Base-by-base conservation (phyloP, 176 grass and related monocot species). In the Zea luxurians region DNA sequence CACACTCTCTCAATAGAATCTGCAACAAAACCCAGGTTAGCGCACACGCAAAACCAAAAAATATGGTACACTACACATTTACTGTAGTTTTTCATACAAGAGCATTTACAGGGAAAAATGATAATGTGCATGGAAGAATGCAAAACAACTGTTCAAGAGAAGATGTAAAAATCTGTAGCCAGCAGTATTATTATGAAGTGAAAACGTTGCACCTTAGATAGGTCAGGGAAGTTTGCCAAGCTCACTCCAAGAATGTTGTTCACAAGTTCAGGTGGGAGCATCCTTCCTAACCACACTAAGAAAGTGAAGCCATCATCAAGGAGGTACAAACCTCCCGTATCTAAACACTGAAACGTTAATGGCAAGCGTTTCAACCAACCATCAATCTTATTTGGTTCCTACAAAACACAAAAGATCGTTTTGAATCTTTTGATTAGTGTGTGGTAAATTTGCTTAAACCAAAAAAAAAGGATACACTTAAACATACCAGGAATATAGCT, bases 281-380 rank as follows among this genome's bases (percentile, higher is more conserved):
- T 99, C 73, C 96, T 96, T 58, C 92, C 96, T 53, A 99, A 92
- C 96, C 92, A 99, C 53, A 96, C 62, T 84, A 91, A 64, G 67
- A 99, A 93, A 64, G 53, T 89, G 76, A 99, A 91, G 7, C 96
- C 96, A 70, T 99, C 89, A 64, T 93, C 89, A 84, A 92, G 89
- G 67, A 99, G 84, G 64, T 99, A 99, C 15, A 99, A 48, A 47
- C 92, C 96, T 82, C 84, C 89, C 58, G 88, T 85, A 80, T 99
- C 90, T 74, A 99, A 76, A 63, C 88, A 96, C 61, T 91, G 92
- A 16, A 85, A 45, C 34, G 89, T 92, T 58, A 98, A 75, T 74
- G 87, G 84, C 74, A 89, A 79, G 20, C 71, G 83, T 50, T 83
- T 83, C 37, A 89, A 64, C 45, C 88, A 83, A 73, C 75, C 78